Conservation (phyloP, 2,329 filamentous ascomycete species). For the Thelonectria olida region DNA sequence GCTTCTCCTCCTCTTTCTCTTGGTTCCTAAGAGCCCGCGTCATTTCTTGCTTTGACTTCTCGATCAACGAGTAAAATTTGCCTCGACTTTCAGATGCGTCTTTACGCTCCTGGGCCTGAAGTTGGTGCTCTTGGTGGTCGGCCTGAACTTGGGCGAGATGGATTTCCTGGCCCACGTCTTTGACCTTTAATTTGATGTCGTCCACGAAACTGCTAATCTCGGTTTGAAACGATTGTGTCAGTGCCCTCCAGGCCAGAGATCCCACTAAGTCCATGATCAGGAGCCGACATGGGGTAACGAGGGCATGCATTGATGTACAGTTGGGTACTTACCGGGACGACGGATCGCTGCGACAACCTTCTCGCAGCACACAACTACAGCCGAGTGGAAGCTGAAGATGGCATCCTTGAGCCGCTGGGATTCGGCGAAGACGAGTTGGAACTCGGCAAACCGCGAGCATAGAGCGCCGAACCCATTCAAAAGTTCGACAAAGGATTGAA, state of each 20-base stretch:
- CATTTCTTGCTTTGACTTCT: neutral
- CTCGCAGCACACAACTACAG: slow-evolving; percentile 21
- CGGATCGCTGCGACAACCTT: neutral
- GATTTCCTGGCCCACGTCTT: slow-evolving; percentile 8
- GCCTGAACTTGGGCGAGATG: slow-evolving; percentile 12
- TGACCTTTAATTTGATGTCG: slow-evolving; percentile 13
- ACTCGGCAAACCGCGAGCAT: slow-evolving; percentile 16
- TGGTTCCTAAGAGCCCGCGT: neutral
- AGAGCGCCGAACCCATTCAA: slow-evolving; percentile 20
- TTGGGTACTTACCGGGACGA: slow-evolving; percentile 1
- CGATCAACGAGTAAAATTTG: neutral
- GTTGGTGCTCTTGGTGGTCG: slow-evolving; percentile 8
- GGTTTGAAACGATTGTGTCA: slow-evolving; percentile 21
- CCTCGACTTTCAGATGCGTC: slow-evolving; percentile 8
- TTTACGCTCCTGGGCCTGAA: slow-evolving; percentile 13
- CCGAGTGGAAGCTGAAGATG: slow-evolving; percentile 15
- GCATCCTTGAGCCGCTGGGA: neutral
- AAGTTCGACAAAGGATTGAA: slow-evolving; percentile 26
- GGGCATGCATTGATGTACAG: neutral
- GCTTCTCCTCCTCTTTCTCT: neutral
- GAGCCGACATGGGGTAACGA: neutral
- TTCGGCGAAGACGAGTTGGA: slow-evolving; percentile 12
- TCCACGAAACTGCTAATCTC: slow-evolving; percentile 22
- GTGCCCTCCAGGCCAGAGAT: slow-evolving; percentile 10
- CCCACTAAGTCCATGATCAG: neutral